Base-by-base conservation (phyloP, 345 rosid species). In the Orychophragmus violaceus region DNA sequence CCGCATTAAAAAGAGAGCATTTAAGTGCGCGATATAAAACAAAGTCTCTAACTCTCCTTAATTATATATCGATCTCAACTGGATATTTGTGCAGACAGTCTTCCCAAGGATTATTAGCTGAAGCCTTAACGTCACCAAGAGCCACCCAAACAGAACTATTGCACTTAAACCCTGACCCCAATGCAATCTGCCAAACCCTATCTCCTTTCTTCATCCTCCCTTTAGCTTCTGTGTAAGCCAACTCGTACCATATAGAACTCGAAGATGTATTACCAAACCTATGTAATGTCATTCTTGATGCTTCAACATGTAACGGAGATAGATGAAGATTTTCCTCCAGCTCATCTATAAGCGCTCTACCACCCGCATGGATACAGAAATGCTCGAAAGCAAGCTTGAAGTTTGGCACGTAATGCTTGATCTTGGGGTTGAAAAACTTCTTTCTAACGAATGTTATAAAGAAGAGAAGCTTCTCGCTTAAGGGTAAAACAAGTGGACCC, bases 351-450 rank as follows among this genome's bases (percentile, higher is more conserved):
- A 84, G 83, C 2, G 84, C 87, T 69, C 84, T 73, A 7, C 89
- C 85, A 23, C 87, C 87, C 2, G 85, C 82, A 9, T 87, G 93
- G 27, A 87, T 79, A 70, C 94, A 87, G 28, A 85, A 85, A 56
- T 87, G 88, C 74, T 83, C 85, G n/a, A 87, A 85, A 1, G 94
- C 90, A 1, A 82, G 66, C 62, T 85, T 84, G 70, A 87, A 87
- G 58, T 87, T 75, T 0, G 77, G 77, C 17, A 66, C 51, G 68
- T 73, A 73, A n/a, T 73, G 83, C 78, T 75, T 82, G 16, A 81
- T 30, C 68, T 69, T 69, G 51, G 77, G 76, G 49, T 80, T 80
- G 2, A 87, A 50, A 28, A 78, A 36, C 59, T 81, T 85, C 70
- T 70, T 83, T 0, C 71, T 84, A 0, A 87, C 49, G 1, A 75